Evolutionary conservation across 2,329 filamentous ascomycete species (phyloP).

Genomic region (Talaromyces funiculosus): DNA sequence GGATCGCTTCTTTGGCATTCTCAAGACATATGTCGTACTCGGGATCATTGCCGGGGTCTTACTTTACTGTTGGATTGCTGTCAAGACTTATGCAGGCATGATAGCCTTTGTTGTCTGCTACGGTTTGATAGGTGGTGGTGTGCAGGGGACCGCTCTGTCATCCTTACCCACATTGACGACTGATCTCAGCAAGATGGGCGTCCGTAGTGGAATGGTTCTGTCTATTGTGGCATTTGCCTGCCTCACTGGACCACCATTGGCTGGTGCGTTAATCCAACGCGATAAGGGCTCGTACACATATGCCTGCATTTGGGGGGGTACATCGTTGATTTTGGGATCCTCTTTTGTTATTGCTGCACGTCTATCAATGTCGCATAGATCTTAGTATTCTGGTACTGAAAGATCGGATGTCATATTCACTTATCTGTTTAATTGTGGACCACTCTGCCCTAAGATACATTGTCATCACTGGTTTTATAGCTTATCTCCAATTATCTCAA

Average conservation of each 20-base stretch:
- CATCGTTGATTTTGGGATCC: constrained; percentile 10
- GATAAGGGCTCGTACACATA: constrained; percentile 7
- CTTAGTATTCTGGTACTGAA: no score
- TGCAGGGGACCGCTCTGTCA: constrained; percentile 53
- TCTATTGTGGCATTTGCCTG: constrained; percentile 49
- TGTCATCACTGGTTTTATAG: no score
- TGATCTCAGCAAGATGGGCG: constrained; percentile 49
- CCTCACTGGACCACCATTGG: constrained; percentile 52
- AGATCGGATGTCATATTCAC: no score
- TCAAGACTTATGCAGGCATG: constrained; percentile 6
- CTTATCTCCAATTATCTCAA: no score
- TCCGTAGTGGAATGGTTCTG: constrained; percentile 53
- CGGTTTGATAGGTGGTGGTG: constrained; percentile 5
- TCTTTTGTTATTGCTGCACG: constrained; percentile 2
- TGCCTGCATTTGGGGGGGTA: constrained; percentile 5
- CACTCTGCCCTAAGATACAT: no score
- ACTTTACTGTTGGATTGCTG: constrained; percentile 12
- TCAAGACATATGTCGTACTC: constrained; percentile 6
- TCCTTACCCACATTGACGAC: constrained; percentile 51
- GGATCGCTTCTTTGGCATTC: constrained; percentile 28
- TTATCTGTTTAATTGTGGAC: no score
- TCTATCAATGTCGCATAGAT: background rate
- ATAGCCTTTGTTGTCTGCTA: constrained; percentile 12
- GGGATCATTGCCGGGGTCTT: constrained; percentile 15
- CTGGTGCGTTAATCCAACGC: constrained; percentile 43